Percentiles rank a stretch among this genome's conserved stretches.
Evolutionary conservation across 139 green algal species (phyloP).

Genomic region (Tetraselmis chui): DNA sequence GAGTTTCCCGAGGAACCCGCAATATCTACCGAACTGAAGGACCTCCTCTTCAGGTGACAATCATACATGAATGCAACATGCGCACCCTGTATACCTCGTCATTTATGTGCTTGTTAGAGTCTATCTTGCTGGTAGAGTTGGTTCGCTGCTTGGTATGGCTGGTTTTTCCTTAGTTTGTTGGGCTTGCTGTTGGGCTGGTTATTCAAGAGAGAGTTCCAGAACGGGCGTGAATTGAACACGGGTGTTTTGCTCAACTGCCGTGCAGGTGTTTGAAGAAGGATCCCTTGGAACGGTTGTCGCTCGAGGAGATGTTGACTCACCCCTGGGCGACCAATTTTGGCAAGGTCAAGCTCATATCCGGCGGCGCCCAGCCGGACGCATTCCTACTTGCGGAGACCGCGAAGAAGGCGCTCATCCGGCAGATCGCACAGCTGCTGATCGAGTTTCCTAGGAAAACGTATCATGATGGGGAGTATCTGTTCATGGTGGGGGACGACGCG

Average conservation of each 20-base stretch:
- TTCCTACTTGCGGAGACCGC: neutral
- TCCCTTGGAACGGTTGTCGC: neutral
- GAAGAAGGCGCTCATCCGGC: neutral
- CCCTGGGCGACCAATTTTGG: neutral
- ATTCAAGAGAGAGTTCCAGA: too few species aligned
- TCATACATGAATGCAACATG: too few species aligned
- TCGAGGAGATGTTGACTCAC: neutral
- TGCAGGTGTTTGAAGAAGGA: neutral
- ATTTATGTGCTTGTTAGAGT: too few species aligned
- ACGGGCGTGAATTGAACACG: too few species aligned
- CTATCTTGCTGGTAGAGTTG: too few species aligned
- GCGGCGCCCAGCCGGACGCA: neutral
- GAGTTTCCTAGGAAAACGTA: neutral
- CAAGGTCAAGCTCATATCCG: neutral
- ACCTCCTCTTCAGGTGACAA: too few species aligned
- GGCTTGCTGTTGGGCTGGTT: too few species aligned
- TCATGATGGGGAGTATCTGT: neutral
- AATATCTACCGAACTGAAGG: neutral
- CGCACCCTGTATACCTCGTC: too few species aligned
- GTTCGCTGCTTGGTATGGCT: too few species aligned
- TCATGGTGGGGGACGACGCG: neutral
- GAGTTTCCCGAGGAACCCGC: neutral
- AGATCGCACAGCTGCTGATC: neutral
- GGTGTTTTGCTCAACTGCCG: too few species aligned
- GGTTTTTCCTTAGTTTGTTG: too few species aligned